Base-by-base conservation (phyloP, 805 yeast genomes). In the Ogataea methanolica region DNA sequence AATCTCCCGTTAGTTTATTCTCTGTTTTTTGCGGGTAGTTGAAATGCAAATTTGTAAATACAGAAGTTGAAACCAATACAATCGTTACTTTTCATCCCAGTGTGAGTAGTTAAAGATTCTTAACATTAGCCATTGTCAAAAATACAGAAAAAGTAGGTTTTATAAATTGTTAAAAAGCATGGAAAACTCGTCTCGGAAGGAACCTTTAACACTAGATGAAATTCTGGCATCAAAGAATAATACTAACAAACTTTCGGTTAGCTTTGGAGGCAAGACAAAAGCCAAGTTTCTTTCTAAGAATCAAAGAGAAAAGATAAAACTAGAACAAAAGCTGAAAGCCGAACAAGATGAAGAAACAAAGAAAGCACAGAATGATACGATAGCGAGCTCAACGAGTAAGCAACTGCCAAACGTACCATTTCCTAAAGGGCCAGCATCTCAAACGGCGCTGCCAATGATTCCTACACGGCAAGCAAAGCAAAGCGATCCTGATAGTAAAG, bases 241-340 rank as follows among this genome's bases (percentile, higher is more conserved):
- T 56, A 11, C 36, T 26, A 35, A 61, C 65, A 51, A 78, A 77
- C 2, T 62, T 58, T 48, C 36, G 15, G 11, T 23, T 3, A 15
- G 16, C 6, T 29, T 33, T 5, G n/a, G 36, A 33, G 33, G 19
- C 5, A 38, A 34, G 29, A 33, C 39, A 14, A 55, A 54, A 42
- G 43, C 59, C 8, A 57, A 46, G 38, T 80, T 79, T 57, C 55
- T 81, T 7, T 65, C 79, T 9, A 76, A 72, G 55, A 61, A 58
- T n/a, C 72, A 75, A 47, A 64, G 85, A 38, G 66, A 64, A 19
- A 62, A 65, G 43, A 52, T 70, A 19, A 66, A 71, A 6, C 17
- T 48, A 35, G 56, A 60, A 45, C 54, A 56, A 35, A 50, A 55
- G 44, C 49, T 45, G 11, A 14, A 43, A 16, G 46, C 46, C 31